phyloP scores from a whole-genome alignment of 192 early-diverging fungal species.

The Coemansia sp. region DNA sequence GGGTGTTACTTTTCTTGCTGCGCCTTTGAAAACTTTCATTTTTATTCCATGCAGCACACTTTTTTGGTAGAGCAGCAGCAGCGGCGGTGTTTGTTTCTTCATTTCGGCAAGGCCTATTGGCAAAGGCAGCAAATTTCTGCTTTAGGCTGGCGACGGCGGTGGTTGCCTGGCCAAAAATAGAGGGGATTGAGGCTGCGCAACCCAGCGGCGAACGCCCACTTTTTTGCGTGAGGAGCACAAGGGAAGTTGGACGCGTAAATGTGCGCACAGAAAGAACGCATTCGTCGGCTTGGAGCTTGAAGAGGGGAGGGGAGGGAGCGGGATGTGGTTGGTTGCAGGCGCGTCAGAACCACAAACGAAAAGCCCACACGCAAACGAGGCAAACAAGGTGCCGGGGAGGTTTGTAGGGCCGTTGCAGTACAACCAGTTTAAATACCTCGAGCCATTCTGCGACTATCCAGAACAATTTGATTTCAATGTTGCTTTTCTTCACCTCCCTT shows the following conservation, averaged over 20 bases:
- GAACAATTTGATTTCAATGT: slow-evolving; percentile 56
- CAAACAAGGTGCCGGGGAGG: slow-evolving; percentile 27
- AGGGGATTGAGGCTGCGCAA: background rate
- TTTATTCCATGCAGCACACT: slow-evolving; percentile 4
- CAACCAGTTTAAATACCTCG: slow-evolving; percentile 42
- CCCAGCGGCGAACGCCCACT: background rate
- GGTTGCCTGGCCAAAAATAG: background rate
- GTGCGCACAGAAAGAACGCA: slow-evolving; percentile 5
- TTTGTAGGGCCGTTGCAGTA: slow-evolving; percentile 3
- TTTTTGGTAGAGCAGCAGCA: slow-evolving; percentile 2
- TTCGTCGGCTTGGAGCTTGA: background rate
- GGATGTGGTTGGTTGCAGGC: slow-evolving; percentile 11
- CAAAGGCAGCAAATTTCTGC: background rate
- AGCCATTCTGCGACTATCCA: slow-evolving; percentile 43
- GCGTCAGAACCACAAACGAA: slow-evolving; percentile 7
- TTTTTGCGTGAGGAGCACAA: background rate
- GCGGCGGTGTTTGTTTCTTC: slow-evolving; percentile 7
- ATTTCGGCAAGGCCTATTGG: slow-evolving; percentile 6
- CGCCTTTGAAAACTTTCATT: slow-evolving; percentile 4
- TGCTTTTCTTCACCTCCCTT: slow-evolving; percentile 26
- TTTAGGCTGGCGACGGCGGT: slow-evolving; percentile 11
- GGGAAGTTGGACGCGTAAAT: slow-evolving; percentile 1
- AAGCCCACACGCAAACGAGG: slow-evolving; percentile 33
- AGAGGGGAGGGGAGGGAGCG: slow-evolving; percentile 4
- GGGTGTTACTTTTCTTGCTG: slow-evolving; percentile 9